Evolutionary conservation across 2,329 filamentous ascomycete genomes (phyloP), one percentile per base, ranked within the genome.

Genomic region (Endothia cerciana): DNA sequence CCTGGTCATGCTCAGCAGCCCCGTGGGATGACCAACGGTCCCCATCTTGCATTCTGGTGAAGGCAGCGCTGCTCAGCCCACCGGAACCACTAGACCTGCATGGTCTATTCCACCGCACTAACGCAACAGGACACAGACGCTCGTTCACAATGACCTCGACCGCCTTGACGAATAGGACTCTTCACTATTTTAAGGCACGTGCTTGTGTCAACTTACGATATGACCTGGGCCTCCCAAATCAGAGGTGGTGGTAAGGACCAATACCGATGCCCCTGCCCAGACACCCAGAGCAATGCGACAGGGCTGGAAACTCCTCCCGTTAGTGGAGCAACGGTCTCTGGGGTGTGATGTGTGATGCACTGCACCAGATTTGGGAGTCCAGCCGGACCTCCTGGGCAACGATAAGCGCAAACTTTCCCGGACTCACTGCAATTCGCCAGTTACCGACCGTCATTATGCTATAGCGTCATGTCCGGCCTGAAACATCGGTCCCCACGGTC

Each of bases 51-150:
- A 68, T 66, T 40, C 61, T 66, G 64, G 59, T 62, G 66, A 64
- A 64, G 56, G 60, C 64, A 63, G 57, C 55, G 61, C 51, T 64
- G 66, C 66, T 68, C 66, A 68, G 66, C 66, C 66, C 64, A 56
- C 66, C 53, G 49, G 53, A 57, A 64, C 64, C 49, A 55, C 58
- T 55, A 64, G 43, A 55, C 30, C n/a, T 58, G 59, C 64, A 59
- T 49, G 59, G 55, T 62, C 40, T 25, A 49, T 40, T 60, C 15
- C 38, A 51, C 57, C 58, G 53, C 45, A 57, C 56, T n/a, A 22
- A 55, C 28, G 7, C 25, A 60, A 60, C 40, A 57, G 28, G 41
- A 59, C 25, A 45, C n/a, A 55, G 30, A 65, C 10, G 11, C 15
- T 51, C 51, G 17, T 53, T 22, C 62, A 19, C 38, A 28, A 49